Percentiles rank a stretch among this genome's conserved stretches.
phyloP scores from a whole-genome alignment of 1,284 basidiomycete species.

The Pascua sp. region DNA sequence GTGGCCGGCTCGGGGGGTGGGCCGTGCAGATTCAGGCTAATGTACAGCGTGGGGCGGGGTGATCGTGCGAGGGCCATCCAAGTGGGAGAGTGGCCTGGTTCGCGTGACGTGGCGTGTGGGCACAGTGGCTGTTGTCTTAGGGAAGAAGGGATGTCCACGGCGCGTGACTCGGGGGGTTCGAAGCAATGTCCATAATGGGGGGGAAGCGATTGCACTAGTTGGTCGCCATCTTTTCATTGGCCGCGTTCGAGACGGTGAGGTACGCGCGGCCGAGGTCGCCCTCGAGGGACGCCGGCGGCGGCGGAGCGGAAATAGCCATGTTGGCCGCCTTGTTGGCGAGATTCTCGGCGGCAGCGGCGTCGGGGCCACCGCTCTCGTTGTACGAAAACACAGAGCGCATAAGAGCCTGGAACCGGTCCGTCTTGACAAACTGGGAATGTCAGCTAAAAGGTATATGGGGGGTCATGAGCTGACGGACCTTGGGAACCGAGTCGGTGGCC shows the following conservation, averaged over 20 bases:
- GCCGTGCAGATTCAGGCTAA: no score
- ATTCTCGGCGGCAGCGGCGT: conserved; percentile 10
- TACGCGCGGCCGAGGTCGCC: conserved; percentile 32
- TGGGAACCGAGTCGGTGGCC: conserved; percentile 96
- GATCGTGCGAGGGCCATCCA: no score
- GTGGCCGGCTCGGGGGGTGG: no score
- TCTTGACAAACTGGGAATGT: conserved; percentile 24
- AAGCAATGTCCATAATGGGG: no score
- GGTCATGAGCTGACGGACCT: conserved; percentile 63
- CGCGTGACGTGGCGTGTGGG: no score
- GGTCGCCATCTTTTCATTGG: conserved; percentile 25
- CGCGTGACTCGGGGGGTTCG: no score
- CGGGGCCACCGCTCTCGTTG: conserved; percentile 20
- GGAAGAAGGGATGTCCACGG: no score
- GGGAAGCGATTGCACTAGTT: no score
- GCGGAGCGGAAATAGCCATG: background rate
- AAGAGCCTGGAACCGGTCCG: conserved; percentile 23
- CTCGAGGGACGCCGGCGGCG: background rate
- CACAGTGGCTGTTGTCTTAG: no score
- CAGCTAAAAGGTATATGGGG: background rate
- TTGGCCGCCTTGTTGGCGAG: conserved; percentile 12
- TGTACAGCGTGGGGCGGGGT: no score
- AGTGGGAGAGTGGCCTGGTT: no score
- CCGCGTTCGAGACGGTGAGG: conserved; percentile 48
- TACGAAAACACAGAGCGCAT: conserved; percentile 35